Evolutionary conservation across 2,329 filamentous ascomycete species (phyloP).

Genomic region (Penicillium sp.): DNA sequence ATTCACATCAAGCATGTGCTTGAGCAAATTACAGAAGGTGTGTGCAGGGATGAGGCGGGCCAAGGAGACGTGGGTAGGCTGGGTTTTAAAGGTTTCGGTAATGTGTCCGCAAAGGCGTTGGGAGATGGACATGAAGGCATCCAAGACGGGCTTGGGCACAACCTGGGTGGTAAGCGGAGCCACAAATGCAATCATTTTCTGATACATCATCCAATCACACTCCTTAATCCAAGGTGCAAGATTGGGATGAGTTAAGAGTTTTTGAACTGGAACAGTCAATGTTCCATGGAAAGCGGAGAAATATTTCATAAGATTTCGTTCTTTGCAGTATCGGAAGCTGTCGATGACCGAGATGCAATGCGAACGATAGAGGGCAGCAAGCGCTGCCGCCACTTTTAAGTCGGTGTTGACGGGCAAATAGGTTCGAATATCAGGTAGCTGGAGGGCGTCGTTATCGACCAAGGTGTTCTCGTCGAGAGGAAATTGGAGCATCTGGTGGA

Average conservation of each 20-base stretch:
- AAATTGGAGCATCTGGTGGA: slow-evolving; percentile 44
- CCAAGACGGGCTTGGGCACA: slow-evolving; percentile 82
- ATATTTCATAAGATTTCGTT: slow-evolving; percentile 93
- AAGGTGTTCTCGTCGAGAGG: slow-evolving; percentile 33
- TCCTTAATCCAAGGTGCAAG: slow-evolving; percentile 92
- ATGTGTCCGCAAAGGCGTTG: slow-evolving; percentile 80
- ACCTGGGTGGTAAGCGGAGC: slow-evolving; percentile 88
- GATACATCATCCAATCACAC: slow-evolving; percentile 93
- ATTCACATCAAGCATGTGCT: slow-evolving; percentile 87
- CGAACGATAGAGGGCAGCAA: slow-evolving; percentile 85
- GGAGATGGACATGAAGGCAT: slow-evolving; percentile 84
- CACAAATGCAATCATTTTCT: slow-evolving; percentile 93
- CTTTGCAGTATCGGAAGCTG: slow-evolving; percentile 92
- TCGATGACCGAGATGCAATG: slow-evolving; percentile 96
- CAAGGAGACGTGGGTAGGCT: slow-evolving; percentile 80
- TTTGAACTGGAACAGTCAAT: slow-evolving; percentile 94
- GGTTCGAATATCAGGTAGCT: slow-evolving; percentile 80
- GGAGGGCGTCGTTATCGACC: slow-evolving; percentile 69
- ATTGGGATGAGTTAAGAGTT: slow-evolving; percentile 78
- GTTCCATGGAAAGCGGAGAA: slow-evolving; percentile 96
- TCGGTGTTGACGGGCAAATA: slow-evolving; percentile 84
- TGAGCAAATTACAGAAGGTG: slow-evolving; percentile 82
- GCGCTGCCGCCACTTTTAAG: slow-evolving; percentile 78
- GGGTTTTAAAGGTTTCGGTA: slow-evolving; percentile 78
- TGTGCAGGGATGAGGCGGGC: slow-evolving; percentile 88